Percentiles rank a stretch among this genome's conserved stretches.
phyloP scores from a whole-genome alignment of 352 stramenopile species.

The Globisporangium barbulae region DNA sequence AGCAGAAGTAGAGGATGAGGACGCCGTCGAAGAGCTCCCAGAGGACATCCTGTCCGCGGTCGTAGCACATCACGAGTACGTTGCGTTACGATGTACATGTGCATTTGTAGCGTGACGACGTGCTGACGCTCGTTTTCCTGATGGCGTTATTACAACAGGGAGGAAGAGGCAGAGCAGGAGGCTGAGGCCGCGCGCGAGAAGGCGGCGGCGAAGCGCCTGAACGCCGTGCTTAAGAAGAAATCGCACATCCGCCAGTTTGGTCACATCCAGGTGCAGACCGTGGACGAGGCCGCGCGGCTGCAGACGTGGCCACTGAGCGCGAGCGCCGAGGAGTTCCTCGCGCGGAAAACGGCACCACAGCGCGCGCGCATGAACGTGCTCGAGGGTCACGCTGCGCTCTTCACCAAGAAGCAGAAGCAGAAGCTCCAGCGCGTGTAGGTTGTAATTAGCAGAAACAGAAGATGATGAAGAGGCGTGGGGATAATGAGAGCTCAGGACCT shows the following conservation, averaged over 20 bases:
- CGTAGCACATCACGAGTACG: conserved; percentile 57
- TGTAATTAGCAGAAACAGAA: background rate
- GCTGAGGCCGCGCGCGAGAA: conserved; percentile 27
- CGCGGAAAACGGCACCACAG: conserved; percentile 44
- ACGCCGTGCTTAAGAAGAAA: conserved; percentile 36
- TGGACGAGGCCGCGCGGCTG: conserved; percentile 38
- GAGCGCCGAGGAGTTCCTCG: conserved; percentile 50
- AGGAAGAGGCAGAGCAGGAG: conserved; percentile 49
- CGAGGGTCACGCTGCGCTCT: conserved; percentile 61
- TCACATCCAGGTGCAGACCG: conserved; percentile 70
- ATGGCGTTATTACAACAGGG: conserved; percentile 20
- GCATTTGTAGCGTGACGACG: background rate
- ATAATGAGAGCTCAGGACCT: background rate
- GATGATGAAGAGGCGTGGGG: background rate
- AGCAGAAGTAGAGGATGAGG: conserved; percentile 16
- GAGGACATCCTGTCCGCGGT: conserved; percentile 65
- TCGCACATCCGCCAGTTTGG: conserved; percentile 74
- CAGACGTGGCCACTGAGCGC: conserved; percentile 42
- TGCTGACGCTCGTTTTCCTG: background rate
- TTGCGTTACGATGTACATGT: background rate
- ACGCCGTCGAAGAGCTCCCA: conserved; percentile 43
- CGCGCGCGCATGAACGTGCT: conserved; percentile 63
- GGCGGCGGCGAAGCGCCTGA: conserved; percentile 21
- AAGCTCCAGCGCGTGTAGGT: conserved; percentile 19
- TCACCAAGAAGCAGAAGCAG: conserved; percentile 74